A percentile compares a stretch with the other conserved stretches of the same genome.
These are phyloP conservation scores for Beauveria australis DNA, from an alignment of 2,329 filamentous ascomycete genomes.

Conservation along the genomic window DNA sequence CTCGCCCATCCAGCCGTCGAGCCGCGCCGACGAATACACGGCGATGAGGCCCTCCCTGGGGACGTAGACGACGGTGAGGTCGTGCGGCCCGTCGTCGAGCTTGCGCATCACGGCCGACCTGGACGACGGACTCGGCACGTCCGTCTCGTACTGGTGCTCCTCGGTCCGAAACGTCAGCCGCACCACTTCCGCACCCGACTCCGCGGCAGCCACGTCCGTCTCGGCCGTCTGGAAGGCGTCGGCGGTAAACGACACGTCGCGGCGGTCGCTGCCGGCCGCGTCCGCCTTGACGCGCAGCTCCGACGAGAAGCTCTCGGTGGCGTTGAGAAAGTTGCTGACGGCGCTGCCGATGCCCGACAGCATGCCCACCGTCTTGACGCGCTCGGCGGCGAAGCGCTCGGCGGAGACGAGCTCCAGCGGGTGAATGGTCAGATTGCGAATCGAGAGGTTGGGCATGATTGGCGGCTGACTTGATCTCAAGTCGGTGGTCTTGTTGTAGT, in stretches of 20 bases:
- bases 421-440: constrained; percentile 74
- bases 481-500: too few relatives aligned
- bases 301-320: constrained; percentile 25
- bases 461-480: too few relatives aligned
- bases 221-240: constrained; percentile 58
- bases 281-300: constrained; percentile 41
- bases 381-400: constrained; percentile 59
- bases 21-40: constrained; percentile 62
- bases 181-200: constrained; percentile 44
- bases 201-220: constrained; percentile 48
- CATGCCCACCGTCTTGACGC: constrained; percentile 33
- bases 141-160: constrained; percentile 56
- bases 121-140: constrained; percentile 55
- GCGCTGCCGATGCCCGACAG: constrained; percentile 36
- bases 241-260: constrained; percentile 56
- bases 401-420: constrained; percentile 64
- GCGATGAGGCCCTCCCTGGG: constrained; percentile 45
- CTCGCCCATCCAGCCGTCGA: constrained; percentile 72
- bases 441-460: constrained; percentile 49
- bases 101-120: constrained; percentile 54
- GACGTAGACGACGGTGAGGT: constrained; percentile 61
- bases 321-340: constrained; percentile 37
- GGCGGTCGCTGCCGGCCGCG: constrained; percentile 51
- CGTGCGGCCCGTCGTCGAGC: constrained; percentile 37
- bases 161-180: constrained; percentile 63